A percentile compares a stretch with the other conserved stretches of the same genome.
These are phyloP conservation scores for Syzygium oleosum DNA, from an alignment of 345 rosid genomes.

Conservation along the genomic window DNA sequence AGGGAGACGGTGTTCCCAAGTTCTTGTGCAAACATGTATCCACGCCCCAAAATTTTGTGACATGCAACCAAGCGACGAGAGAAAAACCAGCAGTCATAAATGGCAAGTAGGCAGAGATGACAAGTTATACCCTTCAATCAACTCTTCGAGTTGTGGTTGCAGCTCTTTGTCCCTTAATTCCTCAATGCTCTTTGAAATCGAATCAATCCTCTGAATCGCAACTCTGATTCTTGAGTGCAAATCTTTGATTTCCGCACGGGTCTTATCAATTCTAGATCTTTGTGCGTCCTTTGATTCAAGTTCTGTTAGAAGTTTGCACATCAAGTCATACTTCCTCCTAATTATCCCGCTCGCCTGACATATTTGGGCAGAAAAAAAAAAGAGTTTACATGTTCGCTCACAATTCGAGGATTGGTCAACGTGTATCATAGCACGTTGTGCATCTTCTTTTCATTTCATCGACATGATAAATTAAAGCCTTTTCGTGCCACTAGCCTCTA, in stretches of 20 bases:
- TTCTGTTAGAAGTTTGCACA: conserved; percentile 52
- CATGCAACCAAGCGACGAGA: background rate
- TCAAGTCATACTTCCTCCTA: conserved; percentile 62
- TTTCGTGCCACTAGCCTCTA: background rate
- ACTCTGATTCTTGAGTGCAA: conserved; percentile 90
- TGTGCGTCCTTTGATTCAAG: conserved; percentile 65
- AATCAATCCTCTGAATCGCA: conserved; percentile 83
- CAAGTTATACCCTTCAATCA: conserved; percentile 69
- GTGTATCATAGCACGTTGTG: background rate
- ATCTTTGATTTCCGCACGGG: conserved; percentile 89
- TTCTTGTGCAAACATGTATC: background rate
- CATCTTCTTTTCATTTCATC: background rate
- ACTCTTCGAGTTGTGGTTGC: conserved; percentile 95
- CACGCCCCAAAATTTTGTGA: background rate
- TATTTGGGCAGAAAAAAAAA: background rate
- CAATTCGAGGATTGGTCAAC: background rate
- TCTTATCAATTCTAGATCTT: conserved; percentile 48
- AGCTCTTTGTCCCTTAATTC: conserved; percentile 90
- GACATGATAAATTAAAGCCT: background rate
- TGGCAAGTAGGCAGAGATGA: background rate
- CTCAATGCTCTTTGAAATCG: conserved; percentile 84
- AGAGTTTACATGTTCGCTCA: background rate
- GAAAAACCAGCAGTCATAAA: background rate
- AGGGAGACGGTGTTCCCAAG: background rate
- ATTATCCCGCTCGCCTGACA: conserved; percentile 70